Evolutionary conservation across 495 filamentous ascomycete genomes (phyloP).

Genomic region (Daldinia caldariorum): DNA sequence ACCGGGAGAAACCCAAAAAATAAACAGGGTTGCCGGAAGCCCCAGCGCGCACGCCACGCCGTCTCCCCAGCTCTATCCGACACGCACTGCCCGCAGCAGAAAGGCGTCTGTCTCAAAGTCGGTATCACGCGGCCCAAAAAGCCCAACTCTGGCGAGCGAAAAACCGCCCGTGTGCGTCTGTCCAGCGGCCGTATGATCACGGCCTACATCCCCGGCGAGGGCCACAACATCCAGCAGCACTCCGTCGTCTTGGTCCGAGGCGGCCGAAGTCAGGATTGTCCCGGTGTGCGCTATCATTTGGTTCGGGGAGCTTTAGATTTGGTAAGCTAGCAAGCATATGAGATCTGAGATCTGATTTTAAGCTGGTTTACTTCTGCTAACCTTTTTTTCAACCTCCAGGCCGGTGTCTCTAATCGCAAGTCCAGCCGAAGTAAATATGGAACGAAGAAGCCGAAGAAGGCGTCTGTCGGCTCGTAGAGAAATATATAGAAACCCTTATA

Average conservation of each 20-base stretch:
- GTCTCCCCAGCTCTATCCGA: conserved; percentile 82
- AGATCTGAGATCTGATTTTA: neutral
- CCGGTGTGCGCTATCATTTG: conserved; percentile 94
- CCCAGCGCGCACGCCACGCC: conserved; percentile 80
- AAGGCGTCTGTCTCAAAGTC: conserved; percentile 94
- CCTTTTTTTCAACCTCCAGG: conserved; percentile 61
- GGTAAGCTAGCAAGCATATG: conserved; percentile 64
- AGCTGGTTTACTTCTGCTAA: conserved; percentile 10
- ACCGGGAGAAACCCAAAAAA: neutral
- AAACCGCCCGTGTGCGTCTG: conserved; percentile 87
- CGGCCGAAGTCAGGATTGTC: conserved; percentile 94
- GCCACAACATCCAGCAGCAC: conserved; percentile 99
- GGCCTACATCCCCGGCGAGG: conserved; percentile 94
- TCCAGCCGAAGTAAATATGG: conserved; percentile 94
- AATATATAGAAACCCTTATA: neutral
- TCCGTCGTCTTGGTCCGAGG: conserved; percentile 93
- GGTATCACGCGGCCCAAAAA: conserved; percentile 96
- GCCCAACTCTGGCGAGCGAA: conserved; percentile 95
- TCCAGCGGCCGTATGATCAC: conserved; percentile 88
- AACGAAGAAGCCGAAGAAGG: conserved; percentile 95
- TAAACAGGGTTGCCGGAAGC: conserved; percentile 74
- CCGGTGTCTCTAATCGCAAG: conserved; percentile 85
- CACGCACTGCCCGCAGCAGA: conserved; percentile 78
- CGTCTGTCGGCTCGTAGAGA: conserved; percentile 54
- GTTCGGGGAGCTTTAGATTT: conserved; percentile 93